phyloP scores from a whole-genome alignment of 2,329 filamentous ascomycete genomes.

The Helicocarpus griseus region DNA sequence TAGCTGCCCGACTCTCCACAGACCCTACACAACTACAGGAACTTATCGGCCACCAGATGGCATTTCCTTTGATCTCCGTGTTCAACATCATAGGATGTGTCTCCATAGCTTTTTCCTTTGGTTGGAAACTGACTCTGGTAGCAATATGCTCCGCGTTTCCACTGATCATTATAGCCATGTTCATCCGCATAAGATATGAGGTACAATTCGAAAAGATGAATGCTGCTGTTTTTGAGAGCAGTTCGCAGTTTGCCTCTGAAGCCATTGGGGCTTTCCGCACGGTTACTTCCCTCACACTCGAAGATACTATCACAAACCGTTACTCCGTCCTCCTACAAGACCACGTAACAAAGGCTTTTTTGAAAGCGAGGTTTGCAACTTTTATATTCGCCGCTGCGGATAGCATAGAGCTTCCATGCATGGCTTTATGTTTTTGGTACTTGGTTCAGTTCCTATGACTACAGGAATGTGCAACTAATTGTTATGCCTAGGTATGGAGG shows the following conservation, averaged over 20 bases:
- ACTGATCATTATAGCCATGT: conserved; percentile 40
- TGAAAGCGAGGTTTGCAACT: conserved; percentile 52
- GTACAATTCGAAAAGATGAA: conserved; percentile 61
- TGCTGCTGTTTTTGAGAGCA: conserved; percentile 57
- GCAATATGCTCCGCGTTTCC: conserved; percentile 51
- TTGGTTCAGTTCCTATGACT: not conserved
- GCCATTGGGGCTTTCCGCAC: conserved; percentile 65
- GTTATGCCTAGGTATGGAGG: conserved; percentile 52
- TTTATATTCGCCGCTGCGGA: conserved; percentile 61
- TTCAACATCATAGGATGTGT: conserved; percentile 58
- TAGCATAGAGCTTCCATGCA: conserved; percentile 53
- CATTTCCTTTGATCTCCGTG: conserved; percentile 49
- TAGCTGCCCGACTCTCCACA: conserved; percentile 39
- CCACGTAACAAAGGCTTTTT: conserved; percentile 52
- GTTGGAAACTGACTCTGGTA: conserved; percentile 68
- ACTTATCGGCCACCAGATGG: conserved; percentile 38
- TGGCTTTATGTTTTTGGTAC: conserved; percentile 53
- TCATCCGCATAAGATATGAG: conserved; percentile 52
- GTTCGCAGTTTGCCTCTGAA: conserved; percentile 65
- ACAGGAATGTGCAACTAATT: not conserved
- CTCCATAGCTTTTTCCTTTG: conserved; percentile 59
- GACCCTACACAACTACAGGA: conserved; percentile 44
- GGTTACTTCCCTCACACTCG: conserved; percentile 60
- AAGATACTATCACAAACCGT: conserved; percentile 52
- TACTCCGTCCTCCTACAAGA: conserved; percentile 50